These are phyloP conservation scores for Thermomucor indicae-seudaticae DNA, from an alignment of 371 early-diverging fungal species.

Conservation along the genomic window DNA sequence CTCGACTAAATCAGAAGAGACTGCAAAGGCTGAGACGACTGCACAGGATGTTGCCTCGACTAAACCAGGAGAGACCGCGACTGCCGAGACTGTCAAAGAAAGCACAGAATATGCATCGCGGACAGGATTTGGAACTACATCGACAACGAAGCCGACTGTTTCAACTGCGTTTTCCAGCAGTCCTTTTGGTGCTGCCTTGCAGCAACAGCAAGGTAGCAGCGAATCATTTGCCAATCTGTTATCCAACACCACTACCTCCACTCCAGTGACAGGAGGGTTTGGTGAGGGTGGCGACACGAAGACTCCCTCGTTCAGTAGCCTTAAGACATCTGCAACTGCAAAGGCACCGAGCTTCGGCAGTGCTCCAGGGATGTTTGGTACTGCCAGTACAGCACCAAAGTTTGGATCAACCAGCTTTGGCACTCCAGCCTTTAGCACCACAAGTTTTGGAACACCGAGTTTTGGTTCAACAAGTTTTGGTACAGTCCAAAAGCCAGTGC, in stretches of 20 bases:
- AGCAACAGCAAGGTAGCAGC: neutral
- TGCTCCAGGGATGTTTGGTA: neutral
- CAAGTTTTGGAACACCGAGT: constrained; percentile 1
- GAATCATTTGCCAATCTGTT: neutral
- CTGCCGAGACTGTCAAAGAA: neutral
- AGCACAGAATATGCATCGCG: neutral
- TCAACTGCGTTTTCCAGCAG: constrained; percentile 14
- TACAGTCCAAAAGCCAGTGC: neutral
- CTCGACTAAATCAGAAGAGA: no score
- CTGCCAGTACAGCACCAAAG: constrained; percentile 8
- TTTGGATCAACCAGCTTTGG: constrained; percentile 21
- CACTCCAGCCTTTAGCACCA: constrained; percentile 13
- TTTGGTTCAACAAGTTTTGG: constrained; percentile 9
- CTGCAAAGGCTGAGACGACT: constrained; percentile 2
- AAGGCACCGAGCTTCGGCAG: neutral
- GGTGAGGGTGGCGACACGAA: neutral
- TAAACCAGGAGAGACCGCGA: no score
- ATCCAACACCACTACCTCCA: neutral
- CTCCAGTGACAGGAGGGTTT: neutral
- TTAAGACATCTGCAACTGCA: neutral
- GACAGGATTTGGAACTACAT: neutral
- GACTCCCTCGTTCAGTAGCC: neutral
- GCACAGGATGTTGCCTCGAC: no score
- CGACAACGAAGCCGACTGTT: neutral
- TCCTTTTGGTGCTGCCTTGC: constrained; percentile 6